Evolutionary conservation across 495 filamentous ascomycete genomes (phyloP), one percentile per base, ranked within the genome.

Genomic region (Parmelia sp.): DNA sequence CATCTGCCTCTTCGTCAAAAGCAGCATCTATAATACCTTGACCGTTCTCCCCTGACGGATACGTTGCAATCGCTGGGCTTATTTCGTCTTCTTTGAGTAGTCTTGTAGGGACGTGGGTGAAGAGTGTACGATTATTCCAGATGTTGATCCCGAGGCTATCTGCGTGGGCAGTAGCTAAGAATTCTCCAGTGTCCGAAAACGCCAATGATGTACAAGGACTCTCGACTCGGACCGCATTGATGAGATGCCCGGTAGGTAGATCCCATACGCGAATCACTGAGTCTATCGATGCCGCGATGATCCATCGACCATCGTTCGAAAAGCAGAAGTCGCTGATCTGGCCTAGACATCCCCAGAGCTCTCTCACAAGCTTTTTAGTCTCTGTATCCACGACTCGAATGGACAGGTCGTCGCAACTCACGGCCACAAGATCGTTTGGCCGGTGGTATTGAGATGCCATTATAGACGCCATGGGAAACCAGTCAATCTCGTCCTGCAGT

Each of bases 251-350:
- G 0, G 94, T 97, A 15, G 94, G 92, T 33, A 99, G 77, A 76
- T 99, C 94, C 93, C 94, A 99, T 3, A 97, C 83, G 57, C 94
- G 84, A 42, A 99, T 77, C 49, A 89, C 76, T 17, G 84, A 86
- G 74, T 97, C 92, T 73, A 88, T 86, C 8, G 90, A 91, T 15
- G 91, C 88, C 23, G 91, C 90, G 61, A 97, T 81, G 67, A 99
- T 87, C 95, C 94, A 97, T 45, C 92, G 82, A 31, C 92, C 94
- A 74, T 97, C 91, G 66, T 87, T 88, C 19, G 94, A 97, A 75
- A 97, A 97, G 65, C 84, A 86, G 69, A 93, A 90, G 73, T 96
- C 90, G 70, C 87, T 91, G 66, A 96, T 87, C 60, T 84, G 84
- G 25, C 84, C 88, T n/a, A 84, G 80, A 62, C 87, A 91, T 19